Evolutionary conservation across 2,329 filamentous ascomycete genomes (phyloP).

Genomic region (Pseudopithomyces chartarum): DNA sequence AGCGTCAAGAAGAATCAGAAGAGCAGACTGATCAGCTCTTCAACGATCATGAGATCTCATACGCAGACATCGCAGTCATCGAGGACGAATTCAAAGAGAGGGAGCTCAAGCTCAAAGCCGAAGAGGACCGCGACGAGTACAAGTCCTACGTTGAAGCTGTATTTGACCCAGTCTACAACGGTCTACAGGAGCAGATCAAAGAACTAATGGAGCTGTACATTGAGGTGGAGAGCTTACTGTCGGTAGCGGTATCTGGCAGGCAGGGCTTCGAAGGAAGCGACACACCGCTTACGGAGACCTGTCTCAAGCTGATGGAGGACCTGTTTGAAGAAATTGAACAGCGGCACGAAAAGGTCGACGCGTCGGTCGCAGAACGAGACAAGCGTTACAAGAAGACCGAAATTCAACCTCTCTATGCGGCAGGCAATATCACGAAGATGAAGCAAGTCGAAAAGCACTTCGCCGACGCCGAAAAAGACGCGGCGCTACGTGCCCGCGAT

Average conservation of each 20-base stretch:
- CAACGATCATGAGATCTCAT: constrained; percentile 62
- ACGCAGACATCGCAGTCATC: constrained; percentile 60
- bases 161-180: constrained; percentile 56
- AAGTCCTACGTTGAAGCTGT: constrained; percentile 56
- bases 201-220: constrained; percentile 54
- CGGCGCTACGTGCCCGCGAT: constrained; percentile 54
- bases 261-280: constrained; percentile 23
- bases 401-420: constrained; percentile 56
- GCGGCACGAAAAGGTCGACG: constrained; percentile 55
- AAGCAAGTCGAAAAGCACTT: constrained; percentile 52
- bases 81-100: constrained; percentile 61
- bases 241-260: constrained; percentile 29
- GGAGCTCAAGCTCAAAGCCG: constrained; percentile 57
- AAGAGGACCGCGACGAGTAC: constrained; percentile 59
- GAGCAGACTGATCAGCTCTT: constrained; percentile 59
- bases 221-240: constrained; percentile 32
- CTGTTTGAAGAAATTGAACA: constrained; percentile 56
- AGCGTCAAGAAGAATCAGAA: constrained; percentile 58
- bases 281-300: constrained; percentile 23
- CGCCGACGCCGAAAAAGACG: constrained; percentile 57
- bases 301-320: constrained; percentile 43
- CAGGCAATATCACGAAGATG: constrained; percentile 57
- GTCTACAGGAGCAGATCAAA: constrained; percentile 56
- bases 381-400: constrained; percentile 60
- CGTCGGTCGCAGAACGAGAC: constrained; percentile 59